Conservation (phyloP, 768 basidiomycete genomes). For the Cantharellus anzutake region DNA sequence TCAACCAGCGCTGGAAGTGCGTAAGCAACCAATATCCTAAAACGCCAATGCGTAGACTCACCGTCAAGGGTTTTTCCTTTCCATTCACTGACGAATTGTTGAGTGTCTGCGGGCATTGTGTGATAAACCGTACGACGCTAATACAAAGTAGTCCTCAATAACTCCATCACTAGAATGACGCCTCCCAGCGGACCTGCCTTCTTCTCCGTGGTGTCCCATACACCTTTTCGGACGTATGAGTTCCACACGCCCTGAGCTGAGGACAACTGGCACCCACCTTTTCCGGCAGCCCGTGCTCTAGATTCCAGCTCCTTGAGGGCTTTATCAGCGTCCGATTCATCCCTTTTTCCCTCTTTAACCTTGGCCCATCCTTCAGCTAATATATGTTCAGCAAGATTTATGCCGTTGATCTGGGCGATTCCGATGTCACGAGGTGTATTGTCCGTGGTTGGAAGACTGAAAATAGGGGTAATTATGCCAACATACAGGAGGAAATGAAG, state of each 20-base stretch:
- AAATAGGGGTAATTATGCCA: too few species aligned
- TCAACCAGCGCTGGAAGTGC: conserved; percentile 60
- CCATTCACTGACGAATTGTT: conserved; percentile 76
- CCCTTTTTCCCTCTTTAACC: conserved; percentile 68
- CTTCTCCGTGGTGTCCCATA: neutral
- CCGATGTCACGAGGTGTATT: conserved; percentile 68
- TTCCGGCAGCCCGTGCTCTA: conserved; percentile 53
- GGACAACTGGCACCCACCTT: conserved; percentile 57
- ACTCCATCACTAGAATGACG: neutral
- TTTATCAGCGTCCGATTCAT: conserved; percentile 59
- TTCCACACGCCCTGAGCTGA: conserved; percentile 24
- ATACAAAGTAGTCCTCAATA: neutral
- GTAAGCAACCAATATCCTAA: conserved; percentile 5
- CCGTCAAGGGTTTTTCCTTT: conserved; percentile 85
- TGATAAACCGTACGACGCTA: conserved; percentile 61
- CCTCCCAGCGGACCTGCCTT: neutral
- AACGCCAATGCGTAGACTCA: conserved; percentile 15
- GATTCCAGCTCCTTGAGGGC: conserved; percentile 55
- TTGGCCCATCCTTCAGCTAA: conserved; percentile 85
- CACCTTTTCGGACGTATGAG: neutral
- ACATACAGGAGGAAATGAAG: too few species aligned
- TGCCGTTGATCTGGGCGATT: conserved; percentile 46
- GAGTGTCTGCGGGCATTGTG: conserved; percentile 78
- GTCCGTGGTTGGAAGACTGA: conserved; percentile 38
- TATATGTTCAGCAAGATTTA: conserved; percentile 59